phyloP scores from a whole-genome alignment of 1,284 basidiomycete genomes.

The Anthracocystis panici-leucophaei region DNA sequence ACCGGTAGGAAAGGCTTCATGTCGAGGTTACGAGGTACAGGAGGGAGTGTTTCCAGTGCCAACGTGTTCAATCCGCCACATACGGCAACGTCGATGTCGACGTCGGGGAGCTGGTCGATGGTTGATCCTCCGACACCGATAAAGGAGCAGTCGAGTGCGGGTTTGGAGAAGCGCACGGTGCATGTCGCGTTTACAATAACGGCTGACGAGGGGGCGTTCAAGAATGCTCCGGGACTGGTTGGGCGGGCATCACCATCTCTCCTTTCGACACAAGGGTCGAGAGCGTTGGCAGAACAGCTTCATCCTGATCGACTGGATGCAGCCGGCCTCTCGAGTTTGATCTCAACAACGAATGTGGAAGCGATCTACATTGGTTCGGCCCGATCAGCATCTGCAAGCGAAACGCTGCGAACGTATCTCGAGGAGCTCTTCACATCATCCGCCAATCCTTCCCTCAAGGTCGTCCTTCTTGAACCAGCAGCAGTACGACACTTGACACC shows the following conservation, averaged over 20 bases:
- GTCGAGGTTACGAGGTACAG: slow-evolving; percentile 29
- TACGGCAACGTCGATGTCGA: slow-evolving; percentile 10
- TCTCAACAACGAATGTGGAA: slow-evolving; percentile 6
- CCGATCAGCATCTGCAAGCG: neutral
- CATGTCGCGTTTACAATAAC: slow-evolving; percentile 21
- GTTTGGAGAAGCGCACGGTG: neutral
- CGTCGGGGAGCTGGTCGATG: slow-evolving; percentile 39
- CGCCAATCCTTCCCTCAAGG: neutral
- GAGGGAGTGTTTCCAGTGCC: slow-evolving; percentile 20
- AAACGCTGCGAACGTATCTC: slow-evolving; percentile 2
- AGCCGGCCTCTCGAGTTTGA: neutral
- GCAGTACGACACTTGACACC: slow-evolving; percentile 16
- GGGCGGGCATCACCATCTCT: slow-evolving; percentile 10
- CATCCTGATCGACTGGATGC: slow-evolving; percentile 15
- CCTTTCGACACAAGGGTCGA: slow-evolving; percentile 1
- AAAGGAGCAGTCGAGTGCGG: slow-evolving; percentile 6
- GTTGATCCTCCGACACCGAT: slow-evolving; percentile 25
- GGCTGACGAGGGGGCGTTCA: slow-evolving; percentile 11
- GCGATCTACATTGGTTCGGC: slow-evolving; percentile 34
- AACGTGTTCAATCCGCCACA: slow-evolving; percentile 14
- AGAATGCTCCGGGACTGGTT: slow-evolving; percentile 12
- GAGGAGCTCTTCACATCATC: slow-evolving; percentile 9
- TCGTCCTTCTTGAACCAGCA: slow-evolving; percentile 27
- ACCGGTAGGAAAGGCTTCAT: slow-evolving; percentile 35
- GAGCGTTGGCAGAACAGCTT: slow-evolving; percentile 3